Evolutionary conservation across 2,329 filamentous ascomycete genomes (phyloP).

Genomic region (Fusarium siculi): DNA sequence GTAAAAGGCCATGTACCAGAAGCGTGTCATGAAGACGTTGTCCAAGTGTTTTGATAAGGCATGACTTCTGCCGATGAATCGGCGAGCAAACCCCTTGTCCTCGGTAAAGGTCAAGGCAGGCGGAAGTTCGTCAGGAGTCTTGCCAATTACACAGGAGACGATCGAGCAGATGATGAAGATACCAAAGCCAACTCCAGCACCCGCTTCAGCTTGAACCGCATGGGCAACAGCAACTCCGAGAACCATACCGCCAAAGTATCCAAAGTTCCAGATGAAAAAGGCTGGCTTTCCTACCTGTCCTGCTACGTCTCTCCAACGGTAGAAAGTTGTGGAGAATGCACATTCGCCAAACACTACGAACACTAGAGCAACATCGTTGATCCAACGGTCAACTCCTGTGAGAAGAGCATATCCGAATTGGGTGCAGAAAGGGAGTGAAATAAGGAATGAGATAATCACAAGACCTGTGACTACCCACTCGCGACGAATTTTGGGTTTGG

Average conservation of each 20-base stretch:
- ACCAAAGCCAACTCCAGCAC: constrained; percentile 63
- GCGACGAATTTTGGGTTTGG: constrained; percentile 52
- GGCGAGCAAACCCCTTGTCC: constrained; percentile 49
- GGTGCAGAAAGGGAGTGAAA: constrained; percentile 67
- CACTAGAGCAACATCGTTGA: constrained; percentile 64
- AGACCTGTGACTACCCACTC: constrained; percentile 60
- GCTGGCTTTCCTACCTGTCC: constrained; percentile 56
- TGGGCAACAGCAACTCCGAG: constrained; percentile 63
- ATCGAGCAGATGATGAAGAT: constrained; percentile 58
- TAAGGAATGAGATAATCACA: constrained; percentile 61
- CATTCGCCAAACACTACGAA: constrained; percentile 66
- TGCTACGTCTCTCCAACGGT: constrained; percentile 61
- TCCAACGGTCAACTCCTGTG: constrained; percentile 65
- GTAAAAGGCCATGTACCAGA: constrained; percentile 67
- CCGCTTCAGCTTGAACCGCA: constrained; percentile 54
- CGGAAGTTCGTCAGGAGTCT: constrained; percentile 51
- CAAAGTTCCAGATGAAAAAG: constrained; percentile 59
- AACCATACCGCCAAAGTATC: constrained; percentile 64
- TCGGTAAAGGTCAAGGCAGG: constrained; percentile 57
- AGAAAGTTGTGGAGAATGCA: constrained; percentile 62
- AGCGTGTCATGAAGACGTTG: constrained; percentile 51
- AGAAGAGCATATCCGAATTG: constrained; percentile 67
- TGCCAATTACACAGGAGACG: constrained; percentile 53
- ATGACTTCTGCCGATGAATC: constrained; percentile 44
- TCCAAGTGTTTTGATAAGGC: constrained; percentile 47